Conservation (phyloP, 176 grass and related monocot genomes). For the Olyra latifolia region DNA sequence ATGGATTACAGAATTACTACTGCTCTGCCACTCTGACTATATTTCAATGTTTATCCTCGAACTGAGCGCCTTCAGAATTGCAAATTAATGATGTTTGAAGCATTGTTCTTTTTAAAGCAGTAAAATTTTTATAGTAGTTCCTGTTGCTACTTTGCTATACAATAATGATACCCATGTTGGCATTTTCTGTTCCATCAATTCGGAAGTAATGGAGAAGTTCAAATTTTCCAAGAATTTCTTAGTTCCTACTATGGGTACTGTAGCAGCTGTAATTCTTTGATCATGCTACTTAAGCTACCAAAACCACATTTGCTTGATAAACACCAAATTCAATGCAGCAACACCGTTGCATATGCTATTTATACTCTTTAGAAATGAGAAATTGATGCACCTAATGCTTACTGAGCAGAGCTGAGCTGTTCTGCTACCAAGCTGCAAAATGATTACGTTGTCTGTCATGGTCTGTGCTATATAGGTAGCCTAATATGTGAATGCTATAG, state of each 20-base stretch:
- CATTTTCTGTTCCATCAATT: background rate
- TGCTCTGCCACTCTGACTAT: background rate
- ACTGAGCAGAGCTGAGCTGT: background rate
- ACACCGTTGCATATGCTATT: background rate
- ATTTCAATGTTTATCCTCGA: constrained; percentile 13
- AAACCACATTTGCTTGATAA: background rate
- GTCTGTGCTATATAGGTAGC: background rate
- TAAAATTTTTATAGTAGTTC: background rate
- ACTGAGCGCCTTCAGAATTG: background rate
- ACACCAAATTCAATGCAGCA: background rate
- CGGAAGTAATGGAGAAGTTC: background rate
- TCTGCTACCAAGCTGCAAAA: background rate
- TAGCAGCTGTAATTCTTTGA: background rate
- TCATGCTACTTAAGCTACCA: background rate
- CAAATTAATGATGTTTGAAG: background rate
- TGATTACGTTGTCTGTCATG: background rate
- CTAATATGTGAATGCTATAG: background rate
- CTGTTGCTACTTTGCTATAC: background rate
- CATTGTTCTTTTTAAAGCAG: background rate
- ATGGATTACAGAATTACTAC: constrained; percentile 4
- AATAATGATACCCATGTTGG: background rate
- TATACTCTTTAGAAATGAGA: constrained; percentile 7
- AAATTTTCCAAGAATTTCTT: background rate
- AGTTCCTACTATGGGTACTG: background rate
- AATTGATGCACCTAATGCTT: background rate